phyloP scores from a whole-genome alignment of 192 early-diverging fungal species.

The Podochytrium sp. region DNA sequence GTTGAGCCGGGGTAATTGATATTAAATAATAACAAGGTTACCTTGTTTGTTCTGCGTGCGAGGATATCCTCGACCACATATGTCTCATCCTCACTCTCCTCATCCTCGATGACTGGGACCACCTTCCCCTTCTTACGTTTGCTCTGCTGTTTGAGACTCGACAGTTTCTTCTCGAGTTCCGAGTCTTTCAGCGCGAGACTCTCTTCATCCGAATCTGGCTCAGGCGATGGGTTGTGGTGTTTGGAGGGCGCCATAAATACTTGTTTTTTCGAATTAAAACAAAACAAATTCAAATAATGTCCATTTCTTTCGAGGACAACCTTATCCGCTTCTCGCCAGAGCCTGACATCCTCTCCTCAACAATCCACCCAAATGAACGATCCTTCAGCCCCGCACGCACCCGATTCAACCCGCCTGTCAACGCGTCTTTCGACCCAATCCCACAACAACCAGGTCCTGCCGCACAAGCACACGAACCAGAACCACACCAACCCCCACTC shows the following conservation, averaged over 20 bases:
- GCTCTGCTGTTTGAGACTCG: too few relatives aligned
- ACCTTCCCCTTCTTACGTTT: background rate
- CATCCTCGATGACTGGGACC: background rate
- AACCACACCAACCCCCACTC: background rate
- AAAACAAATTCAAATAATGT: background rate
- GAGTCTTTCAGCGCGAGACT: background rate
- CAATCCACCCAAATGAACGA: background rate
- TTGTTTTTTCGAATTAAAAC: background rate
- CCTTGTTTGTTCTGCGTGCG: background rate
- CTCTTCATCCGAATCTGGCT: too few relatives aligned
- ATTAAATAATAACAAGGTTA: background rate
- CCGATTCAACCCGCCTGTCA: background rate
- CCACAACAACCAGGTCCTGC: background rate
- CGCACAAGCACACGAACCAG: background rate
- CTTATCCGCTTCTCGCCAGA: background rate
- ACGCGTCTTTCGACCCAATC: too few relatives aligned
- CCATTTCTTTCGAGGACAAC: background rate
- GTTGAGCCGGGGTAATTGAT: background rate
- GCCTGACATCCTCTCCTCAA: background rate
- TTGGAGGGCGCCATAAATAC: too few relatives aligned
- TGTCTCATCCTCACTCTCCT: background rate
- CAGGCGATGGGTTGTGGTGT: too few relatives aligned
- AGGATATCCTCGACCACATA: conserved; percentile 8
- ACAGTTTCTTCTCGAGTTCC: background rate
- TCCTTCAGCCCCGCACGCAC: background rate